Percentiles rank a stretch among this genome's conserved stretches.
phyloP scores from a whole-genome alignment of 2,329 filamentous ascomycete species.

The Verticillium dahliae region DNA sequence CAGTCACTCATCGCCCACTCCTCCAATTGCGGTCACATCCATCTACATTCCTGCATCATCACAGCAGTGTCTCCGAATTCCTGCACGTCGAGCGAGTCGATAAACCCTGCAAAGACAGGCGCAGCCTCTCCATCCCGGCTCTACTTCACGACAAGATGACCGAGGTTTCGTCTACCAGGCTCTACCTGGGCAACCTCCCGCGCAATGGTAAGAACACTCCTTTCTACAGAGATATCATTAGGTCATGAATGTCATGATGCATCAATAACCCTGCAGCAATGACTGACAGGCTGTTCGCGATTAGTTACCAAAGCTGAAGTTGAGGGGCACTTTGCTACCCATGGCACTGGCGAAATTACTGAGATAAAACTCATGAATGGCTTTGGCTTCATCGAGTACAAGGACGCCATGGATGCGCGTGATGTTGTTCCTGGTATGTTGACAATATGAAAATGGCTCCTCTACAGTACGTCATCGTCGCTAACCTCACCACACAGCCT shows the following conservation, averaged over 20 bases:
- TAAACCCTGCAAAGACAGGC: background rate
- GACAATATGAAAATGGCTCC: background rate
- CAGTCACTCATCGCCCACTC: background rate
- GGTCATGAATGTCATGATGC: too few relatives aligned
- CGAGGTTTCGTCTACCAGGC: slow-evolving; percentile 88
- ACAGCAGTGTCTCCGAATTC: background rate
- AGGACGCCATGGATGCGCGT: slow-evolving; percentile 94
- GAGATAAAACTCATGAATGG: slow-evolving; percentile 99
- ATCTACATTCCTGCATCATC: background rate
- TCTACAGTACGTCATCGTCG: background rate
- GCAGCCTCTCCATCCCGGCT: background rate
- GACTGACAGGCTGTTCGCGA: slow-evolving; percentile 17
- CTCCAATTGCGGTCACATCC: background rate
- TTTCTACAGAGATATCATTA: too few relatives aligned
- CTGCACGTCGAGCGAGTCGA: background rate
- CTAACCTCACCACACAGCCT: slow-evolving; percentile 37
- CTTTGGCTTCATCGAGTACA: slow-evolving; percentile 99
- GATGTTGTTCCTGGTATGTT: slow-evolving; percentile 92
- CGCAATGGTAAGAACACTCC: slow-evolving; percentile 67
- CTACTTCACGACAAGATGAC: slow-evolving; percentile 50
- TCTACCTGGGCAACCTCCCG: slow-evolving; percentile 97
- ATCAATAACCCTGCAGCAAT: background rate
- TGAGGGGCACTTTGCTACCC: slow-evolving; percentile 88
- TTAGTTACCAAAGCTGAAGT: slow-evolving; percentile 94
- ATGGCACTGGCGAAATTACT: slow-evolving; percentile 95